These are phyloP conservation scores for Puccinia horiana DNA, from an alignment of 1,284 basidiomycete species.

Conservation along the genomic window DNA sequence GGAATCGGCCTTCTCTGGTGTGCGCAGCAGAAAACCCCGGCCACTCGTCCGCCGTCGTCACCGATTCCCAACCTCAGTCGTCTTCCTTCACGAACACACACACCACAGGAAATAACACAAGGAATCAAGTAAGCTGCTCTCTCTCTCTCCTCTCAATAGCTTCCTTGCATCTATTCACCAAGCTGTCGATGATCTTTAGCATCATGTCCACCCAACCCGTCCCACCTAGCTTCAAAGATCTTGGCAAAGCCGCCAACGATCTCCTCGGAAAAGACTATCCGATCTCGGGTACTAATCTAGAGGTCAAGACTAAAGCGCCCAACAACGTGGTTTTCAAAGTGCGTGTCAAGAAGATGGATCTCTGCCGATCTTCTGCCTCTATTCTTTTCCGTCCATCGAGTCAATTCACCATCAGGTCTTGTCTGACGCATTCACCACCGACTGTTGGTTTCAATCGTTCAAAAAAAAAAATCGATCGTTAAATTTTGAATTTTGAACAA, in stretches of 20 bases:
- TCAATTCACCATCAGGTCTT: conserved; percentile 71
- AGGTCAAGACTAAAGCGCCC: conserved; percentile 84
- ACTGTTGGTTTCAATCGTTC: conserved; percentile 40
- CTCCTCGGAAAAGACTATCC: conserved; percentile 90
- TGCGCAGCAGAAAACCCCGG: too few species aligned
- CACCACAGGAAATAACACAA: too few species aligned
- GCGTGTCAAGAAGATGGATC: conserved; percentile 50
- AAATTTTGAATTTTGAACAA: not conserved
- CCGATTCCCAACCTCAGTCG: too few species aligned
- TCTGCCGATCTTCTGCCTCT: conserved; percentile 31
- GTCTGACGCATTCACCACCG: conserved; percentile 32
- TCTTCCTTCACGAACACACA: too few species aligned
- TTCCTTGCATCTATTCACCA: too few species aligned
- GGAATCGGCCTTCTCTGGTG: too few species aligned
- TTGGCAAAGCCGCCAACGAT: conserved; percentile 93
- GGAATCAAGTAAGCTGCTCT: too few species aligned
- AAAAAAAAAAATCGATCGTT: not conserved
- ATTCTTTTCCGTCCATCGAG: conserved; percentile 60
- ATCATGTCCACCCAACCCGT: conserved; percentile 46
- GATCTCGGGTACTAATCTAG: conserved; percentile 68
- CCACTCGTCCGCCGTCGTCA: too few species aligned
- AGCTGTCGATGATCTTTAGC: too few species aligned
- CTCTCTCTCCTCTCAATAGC: too few species aligned
- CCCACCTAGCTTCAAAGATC: conserved; percentile 48
- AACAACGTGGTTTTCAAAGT: conserved; percentile 61